Evolutionary conservation across 2,329 filamentous ascomycete species (phyloP), one percentile per base, ranked within the genome.

Genomic region (Cladosporium sp.): DNA sequence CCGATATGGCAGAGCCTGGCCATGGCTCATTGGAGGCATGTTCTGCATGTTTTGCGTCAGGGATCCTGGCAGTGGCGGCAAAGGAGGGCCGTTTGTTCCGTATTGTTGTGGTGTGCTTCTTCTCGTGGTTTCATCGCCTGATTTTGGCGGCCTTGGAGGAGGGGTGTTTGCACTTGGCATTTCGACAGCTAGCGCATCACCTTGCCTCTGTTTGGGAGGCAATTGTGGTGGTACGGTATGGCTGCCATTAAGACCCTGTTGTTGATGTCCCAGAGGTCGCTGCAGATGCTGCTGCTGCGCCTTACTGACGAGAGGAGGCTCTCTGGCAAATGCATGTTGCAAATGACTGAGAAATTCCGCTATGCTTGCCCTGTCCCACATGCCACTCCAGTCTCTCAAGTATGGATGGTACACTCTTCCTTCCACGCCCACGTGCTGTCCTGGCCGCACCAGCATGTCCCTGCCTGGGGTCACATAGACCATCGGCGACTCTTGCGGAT

Each of bases 361-460:
- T 2, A 97, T 77, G 32, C 86, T 92, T 0, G 93, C 91, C 82
- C 68, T 50, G 83, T 96, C 90, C 89, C 90, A 94, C 66, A 89
- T 93, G 64, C 90, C 86, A 32, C 82, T 78, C 94, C 94, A 99
- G 61, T 91, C 87, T 32, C 91, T 90, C 47, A 99, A 78, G 72
- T 97, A 99, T 36, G 94, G 94, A 71, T 99, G 94, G 71, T 97
- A 99, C 62, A 97, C 84, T 71, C 90, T 87, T 24, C 94, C 94
- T 68, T 97, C 93, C 4, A 90, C 86, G 68, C 94, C 91, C 60
- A 99, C 91, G 77, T 99, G 91, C 70, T 99, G 94, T 0, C 94
- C 94, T 0, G 92, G 91, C 19, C 93, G 83, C 40, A 99, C 87
- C 63, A 89, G 76, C 91, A 99, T 97, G 62, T 86, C 89, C 63